Conservation (phyloP, 345 rosid genomes). For the Balakata baccata region DNA sequence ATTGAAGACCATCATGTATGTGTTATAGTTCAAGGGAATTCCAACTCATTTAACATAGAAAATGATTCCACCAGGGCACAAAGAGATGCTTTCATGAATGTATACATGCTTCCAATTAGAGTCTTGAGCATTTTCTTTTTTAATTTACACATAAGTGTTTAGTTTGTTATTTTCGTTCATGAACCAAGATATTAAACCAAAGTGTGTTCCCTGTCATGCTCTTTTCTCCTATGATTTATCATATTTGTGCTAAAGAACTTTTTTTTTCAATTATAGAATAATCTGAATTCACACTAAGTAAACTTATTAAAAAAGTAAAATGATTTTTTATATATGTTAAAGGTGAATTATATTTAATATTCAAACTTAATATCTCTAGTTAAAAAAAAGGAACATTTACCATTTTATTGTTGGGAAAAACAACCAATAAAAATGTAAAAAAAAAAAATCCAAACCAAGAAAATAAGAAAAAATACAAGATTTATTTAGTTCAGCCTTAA, state of each 20-base stretch:
- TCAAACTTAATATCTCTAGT: too few species aligned
- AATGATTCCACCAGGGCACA: constrained; percentile 1
- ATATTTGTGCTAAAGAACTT: not conserved
- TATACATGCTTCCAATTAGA: not conserved
- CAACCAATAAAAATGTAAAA: too few species aligned
- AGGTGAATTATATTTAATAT: too few species aligned
- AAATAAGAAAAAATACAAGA: too few species aligned
- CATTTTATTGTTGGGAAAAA: too few species aligned
- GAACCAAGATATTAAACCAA: constrained; percentile 12
- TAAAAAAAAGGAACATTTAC: too few species aligned
- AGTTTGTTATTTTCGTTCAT: constrained; percentile 12
- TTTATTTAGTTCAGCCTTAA: too few species aligned
- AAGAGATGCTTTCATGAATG: not conserved
- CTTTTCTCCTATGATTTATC: not conserved
- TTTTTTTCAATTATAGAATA: too few species aligned
- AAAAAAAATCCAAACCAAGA: too few species aligned
- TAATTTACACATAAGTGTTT: not conserved
- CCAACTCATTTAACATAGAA: constrained; percentile 11
- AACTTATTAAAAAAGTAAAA: too few species aligned
- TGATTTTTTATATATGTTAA: too few species aligned
- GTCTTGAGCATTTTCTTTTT: not conserved
- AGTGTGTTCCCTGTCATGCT: not conserved
- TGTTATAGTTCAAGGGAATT: not conserved
- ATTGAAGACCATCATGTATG: not conserved
- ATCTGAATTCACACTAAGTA: too few species aligned